Base-by-base conservation (phyloP, 225 moss, liverwort and hornwort genomes). In the Straminergon stramineum region DNA sequence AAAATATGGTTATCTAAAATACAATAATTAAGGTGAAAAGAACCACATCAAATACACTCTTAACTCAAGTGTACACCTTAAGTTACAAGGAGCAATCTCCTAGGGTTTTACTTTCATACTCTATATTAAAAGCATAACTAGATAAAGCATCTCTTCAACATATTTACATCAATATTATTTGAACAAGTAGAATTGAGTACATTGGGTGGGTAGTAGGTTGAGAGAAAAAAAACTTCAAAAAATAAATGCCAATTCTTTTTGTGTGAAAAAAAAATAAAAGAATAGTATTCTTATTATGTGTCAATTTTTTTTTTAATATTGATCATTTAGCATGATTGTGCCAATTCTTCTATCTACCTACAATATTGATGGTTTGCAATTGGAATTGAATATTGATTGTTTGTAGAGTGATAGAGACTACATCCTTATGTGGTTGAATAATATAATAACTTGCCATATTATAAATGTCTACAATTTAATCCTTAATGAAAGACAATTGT, bases 201-300 rank as follows among this genome's bases (percentile, higher is more conserved):
- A 18, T 7, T 31, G 19, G 18, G 39, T 69, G 24, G 60, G 1
- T 24, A 39, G 6, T 41, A 39, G 4, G 24, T 8, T 4, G 23
- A 22, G 39, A 14, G 23, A 22, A n/a, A 21, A 68, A 68, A 4
- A n/a, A n/a, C 48, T 39, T 70, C 8, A 24, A 39, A 24, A 11
- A 39, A 8, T 7, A 70, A 70, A 24, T n/a, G 24, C 13, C 4
- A 70, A 68, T 35, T 35, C 19, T 65, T n/a, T 37, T 19, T 67
- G 1, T 37, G 22, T 13, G 2, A 22, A 70, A 69, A n/a, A 5
- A n/a, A 1, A 4, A 23, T 6, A n/a, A 21, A 10, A 24, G 0
- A 23, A 41, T 24, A 4, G 0, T 9, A 71, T 15, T 24, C 5
- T 41, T 41, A 39, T 1, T 8, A 71, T 26, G 26, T 71, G 8